Evolutionary conservation across 163 green algal genomes (phyloP).

Genomic region (Coccomyxa subellipsoidea): DNA sequence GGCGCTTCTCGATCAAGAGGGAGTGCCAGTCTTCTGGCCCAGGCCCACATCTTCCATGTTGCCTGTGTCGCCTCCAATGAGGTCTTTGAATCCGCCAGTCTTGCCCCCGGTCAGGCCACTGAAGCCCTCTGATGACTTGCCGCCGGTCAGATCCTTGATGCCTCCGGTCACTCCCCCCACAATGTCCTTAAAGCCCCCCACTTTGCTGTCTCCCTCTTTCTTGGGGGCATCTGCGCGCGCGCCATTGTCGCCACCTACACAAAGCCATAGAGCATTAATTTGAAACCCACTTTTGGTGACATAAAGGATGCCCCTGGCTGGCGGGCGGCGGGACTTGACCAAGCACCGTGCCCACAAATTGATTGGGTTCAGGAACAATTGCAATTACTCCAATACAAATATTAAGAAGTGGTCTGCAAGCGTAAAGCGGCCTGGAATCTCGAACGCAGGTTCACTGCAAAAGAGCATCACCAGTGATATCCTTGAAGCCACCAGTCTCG

Average conservation of each 20-base stretch:
- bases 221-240: background rate
- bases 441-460: no score
- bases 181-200: slow-evolving; percentile 1
- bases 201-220: background rate
- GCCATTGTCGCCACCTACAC: background rate
- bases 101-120: background rate
- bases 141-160: background rate
- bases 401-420: no score
- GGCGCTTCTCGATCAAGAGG: no score
- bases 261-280: background rate
- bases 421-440: no score
- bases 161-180: background rate
- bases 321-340: background rate
- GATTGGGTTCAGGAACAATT: no score
- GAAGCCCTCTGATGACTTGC: background rate
- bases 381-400: no score
- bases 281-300: background rate
- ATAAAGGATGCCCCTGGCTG: background rate
- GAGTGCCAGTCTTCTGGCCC: background rate
- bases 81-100: background rate
- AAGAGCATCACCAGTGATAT: background rate
- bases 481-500: background rate
- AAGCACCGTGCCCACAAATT: no score
- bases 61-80: background rate
- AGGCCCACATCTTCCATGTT: background rate